Evolutionary conservation across 2,329 filamentous ascomycete genomes (phyloP).

Genomic region (Tolypocladium ovalisporum): DNA sequence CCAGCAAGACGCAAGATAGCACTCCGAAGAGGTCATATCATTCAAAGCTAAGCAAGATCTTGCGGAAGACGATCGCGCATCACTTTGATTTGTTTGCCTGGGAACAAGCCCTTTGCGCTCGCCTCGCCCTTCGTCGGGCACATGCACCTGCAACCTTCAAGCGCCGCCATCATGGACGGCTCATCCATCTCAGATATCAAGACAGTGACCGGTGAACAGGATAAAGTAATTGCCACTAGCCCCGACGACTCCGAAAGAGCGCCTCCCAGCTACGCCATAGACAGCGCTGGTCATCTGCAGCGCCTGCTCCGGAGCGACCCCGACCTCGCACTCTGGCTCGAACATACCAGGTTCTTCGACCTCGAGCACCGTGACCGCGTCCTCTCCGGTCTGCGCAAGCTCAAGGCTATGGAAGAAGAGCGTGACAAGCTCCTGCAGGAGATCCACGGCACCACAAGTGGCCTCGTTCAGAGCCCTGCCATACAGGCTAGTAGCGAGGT

Average conservation of each 20-base stretch:
- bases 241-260: not conserved
- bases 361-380: slow-evolving; percentile 6
- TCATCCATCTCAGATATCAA: not conserved
- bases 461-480: not conserved
- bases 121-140: not conserved
- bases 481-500: not conserved
- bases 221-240: too few relatives aligned
- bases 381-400: slow-evolving; percentile 6
- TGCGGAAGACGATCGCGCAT: not conserved
- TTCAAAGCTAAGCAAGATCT: not conserved
- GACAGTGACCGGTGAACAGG: not conserved
- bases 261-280: too few relatives aligned
- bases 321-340: slow-evolving; percentile 13
- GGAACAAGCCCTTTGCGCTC: not conserved
- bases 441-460: slow-evolving; percentile 3
- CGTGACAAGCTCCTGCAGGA: slow-evolving; percentile 8
- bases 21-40: not conserved
- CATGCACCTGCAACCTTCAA: not conserved
- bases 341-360: slow-evolving; percentile 14
- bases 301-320: slow-evolving; percentile 3
- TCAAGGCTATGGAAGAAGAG: slow-evolving; percentile 10
- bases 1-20: not conserved
- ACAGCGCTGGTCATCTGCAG: not conserved
- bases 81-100: not conserved
- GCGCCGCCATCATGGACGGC: not conserved